These are phyloP conservation scores for Penicillium sp. DNA, from an alignment of 2,329 filamentous ascomycete genomes.

Conservation along the genomic window DNA sequence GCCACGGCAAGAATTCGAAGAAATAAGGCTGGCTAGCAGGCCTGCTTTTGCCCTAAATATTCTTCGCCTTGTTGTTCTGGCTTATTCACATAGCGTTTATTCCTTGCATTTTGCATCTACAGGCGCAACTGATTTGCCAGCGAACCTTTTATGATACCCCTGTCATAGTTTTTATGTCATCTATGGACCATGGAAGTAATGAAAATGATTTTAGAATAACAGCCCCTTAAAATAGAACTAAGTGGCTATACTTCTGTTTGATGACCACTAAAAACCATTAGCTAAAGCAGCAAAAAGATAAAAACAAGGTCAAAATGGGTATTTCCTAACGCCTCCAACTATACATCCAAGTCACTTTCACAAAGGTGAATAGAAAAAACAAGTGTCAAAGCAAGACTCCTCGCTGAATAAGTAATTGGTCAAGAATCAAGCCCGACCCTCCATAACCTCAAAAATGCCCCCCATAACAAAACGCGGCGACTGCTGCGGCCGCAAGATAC, in stretches of 20 bases:
- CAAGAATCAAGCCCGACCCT: constrained; percentile 33
- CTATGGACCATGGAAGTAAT: background rate
- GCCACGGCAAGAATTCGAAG: too few species aligned
- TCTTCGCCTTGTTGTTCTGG: background rate
- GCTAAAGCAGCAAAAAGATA: too few species aligned
- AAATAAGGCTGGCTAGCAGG: too few species aligned
- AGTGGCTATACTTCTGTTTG: too few species aligned
- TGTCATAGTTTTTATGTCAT: background rate
- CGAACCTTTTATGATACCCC: background rate
- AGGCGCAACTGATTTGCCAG: background rate
- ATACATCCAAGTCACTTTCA: background rate
- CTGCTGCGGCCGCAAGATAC: constrained; percentile 7
- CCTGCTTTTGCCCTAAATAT: too few species aligned
- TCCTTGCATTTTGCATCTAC: background rate
- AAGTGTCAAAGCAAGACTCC: background rate
- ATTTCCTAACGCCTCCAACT: background rate
- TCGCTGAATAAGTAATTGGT: background rate
- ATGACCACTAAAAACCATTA: too few species aligned
- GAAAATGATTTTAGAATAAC: background rate
- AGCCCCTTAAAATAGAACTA: too few species aligned
- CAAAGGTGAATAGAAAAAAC: background rate
- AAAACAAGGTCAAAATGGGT: background rate
- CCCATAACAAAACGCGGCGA: constrained; percentile 46
- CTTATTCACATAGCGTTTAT: background rate
- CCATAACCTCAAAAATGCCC: constrained; percentile 50